Conservation (phyloP, 305 asterid genomes). For the Fraxinus sp. region DNA sequence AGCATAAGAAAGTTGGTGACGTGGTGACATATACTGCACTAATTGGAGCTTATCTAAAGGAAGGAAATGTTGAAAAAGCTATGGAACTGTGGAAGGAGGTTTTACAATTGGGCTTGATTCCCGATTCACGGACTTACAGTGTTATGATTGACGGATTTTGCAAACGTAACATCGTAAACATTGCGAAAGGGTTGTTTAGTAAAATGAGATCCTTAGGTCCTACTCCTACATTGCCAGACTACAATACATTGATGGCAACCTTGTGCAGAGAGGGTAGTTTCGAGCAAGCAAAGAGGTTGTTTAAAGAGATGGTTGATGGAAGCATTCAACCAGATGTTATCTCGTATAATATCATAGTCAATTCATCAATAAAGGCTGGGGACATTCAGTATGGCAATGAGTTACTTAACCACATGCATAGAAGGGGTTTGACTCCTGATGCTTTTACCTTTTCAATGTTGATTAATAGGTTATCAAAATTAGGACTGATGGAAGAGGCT, state of each 20-base stretch:
- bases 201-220: conserved; percentile 47
- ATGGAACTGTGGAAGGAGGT: conserved; percentile 53
- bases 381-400: conserved; percentile 44
- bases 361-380: conserved; percentile 48
- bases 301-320: conserved; percentile 47
- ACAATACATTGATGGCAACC: conserved; percentile 58
- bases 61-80: conserved; percentile 44
- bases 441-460: conserved; percentile 49
- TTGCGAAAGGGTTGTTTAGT: conserved; percentile 64
- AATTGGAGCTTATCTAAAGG: conserved; percentile 55
- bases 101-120: conserved; percentile 38
- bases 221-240: conserved; percentile 41
- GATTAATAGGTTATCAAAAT: conserved; percentile 54
- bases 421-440: conserved; percentile 47
- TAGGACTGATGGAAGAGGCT: conserved; percentile 63
- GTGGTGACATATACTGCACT: conserved; percentile 23
- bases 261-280: conserved; percentile 63
- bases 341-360: conserved; percentile 59
- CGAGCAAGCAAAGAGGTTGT: conserved; percentile 55
- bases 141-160: conserved; percentile 56
- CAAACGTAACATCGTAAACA: conserved; percentile 39
- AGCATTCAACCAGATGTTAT: conserved; percentile 45
- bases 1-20: conserved; percentile 25
- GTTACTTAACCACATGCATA: conserved; percentile 47
- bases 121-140: conserved; percentile 42